These are phyloP conservation scores for Phytopythium kandeliae DNA, from an alignment of 352 stramenopile species.

Conservation along the genomic window DNA sequence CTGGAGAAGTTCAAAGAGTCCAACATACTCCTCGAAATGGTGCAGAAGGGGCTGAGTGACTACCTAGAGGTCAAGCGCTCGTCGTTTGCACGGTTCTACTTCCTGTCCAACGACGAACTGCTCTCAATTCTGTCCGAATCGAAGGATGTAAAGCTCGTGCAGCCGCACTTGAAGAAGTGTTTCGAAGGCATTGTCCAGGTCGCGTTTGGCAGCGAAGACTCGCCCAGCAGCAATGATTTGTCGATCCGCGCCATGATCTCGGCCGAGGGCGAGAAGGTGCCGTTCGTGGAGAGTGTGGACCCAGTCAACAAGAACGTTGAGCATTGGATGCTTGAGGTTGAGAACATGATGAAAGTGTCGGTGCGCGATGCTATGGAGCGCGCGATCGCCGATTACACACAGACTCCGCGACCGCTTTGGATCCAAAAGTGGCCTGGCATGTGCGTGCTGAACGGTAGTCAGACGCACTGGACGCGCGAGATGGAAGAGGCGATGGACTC, in stretches of 20 bases:
- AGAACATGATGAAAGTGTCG: conserved; percentile 90
- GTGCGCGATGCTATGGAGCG: conserved; percentile 91
- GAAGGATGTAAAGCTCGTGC: conserved; percentile 93
- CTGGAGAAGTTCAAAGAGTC: conserved; percentile 91
- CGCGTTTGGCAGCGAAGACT: conserved; percentile 59
- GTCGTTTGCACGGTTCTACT: conserved; percentile 93
- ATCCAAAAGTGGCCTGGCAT: conserved; percentile 94
- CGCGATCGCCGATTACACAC: conserved; percentile 90
- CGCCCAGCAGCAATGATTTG: conserved; percentile 47
- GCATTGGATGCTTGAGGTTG: conserved; percentile 94
- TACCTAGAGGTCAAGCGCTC: conserved; percentile 94
- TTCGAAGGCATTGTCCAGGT: conserved; percentile 94
- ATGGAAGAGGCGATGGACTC: conserved; percentile 87
- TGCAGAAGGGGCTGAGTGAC: conserved; percentile 93
- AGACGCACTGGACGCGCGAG: conserved; percentile 94
- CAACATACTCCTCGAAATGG: conserved; percentile 93
- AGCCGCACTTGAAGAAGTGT: conserved; percentile 94
- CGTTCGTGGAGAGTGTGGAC: conserved; percentile 81
- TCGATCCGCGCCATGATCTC: conserved; percentile 92
- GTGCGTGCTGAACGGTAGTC: conserved; percentile 93
- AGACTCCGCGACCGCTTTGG: conserved; percentile 89
- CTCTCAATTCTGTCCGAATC: conserved; percentile 94
- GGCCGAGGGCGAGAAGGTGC: conserved; percentile 87
- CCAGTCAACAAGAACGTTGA: conserved; percentile 94
- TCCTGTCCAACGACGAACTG: conserved; percentile 94